Evolutionary conservation across 2,329 filamentous ascomycete species (phyloP), one percentile per base, ranked within the genome.

Genomic region (Geoglossum cookeanum): DNA sequence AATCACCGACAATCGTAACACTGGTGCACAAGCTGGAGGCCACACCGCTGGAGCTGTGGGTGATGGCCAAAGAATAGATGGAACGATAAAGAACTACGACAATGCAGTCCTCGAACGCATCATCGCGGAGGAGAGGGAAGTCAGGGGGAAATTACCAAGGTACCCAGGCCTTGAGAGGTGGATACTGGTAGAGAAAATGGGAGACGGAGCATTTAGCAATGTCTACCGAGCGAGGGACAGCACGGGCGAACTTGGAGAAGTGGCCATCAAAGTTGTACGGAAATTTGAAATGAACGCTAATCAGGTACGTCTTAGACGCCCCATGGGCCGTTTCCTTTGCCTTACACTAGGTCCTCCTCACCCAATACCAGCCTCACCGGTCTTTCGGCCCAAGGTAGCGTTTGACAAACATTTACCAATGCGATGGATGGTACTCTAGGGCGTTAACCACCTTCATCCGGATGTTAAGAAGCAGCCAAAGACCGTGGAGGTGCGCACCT

Each of bases 261-360:
- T 92, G 37, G 92, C 91, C 64, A 97, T 98, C 77, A 98, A 98
- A 72, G 92, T 98, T 55, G 92, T 98, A 62, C 85, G 92, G 67
- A 97, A 97, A 74, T 97, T 88, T 69, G 92, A 98, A 73, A 96
- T 98, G 87, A 97, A 95, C 73, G 90, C 84, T 63, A 89, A 85
- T 76, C 92, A 97, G 88, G 92, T 98, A 79, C 80, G 89, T 84
- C 61, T 35, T 63, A 4, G n/a, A n/a, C 32, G 33, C 33, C 52
- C 8, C 13, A 15, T n/a, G 39, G 29, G 44, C 22, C 8, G 42
- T 57, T 60, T 62, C 57, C 17, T 55, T 58, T 56, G 58, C 37
- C 48, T 59, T 57, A 60, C 62, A 39, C 27, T 32, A 15, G 42
- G 55, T 60, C 60, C 56, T 63, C 60, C 62, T 66, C 64, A 62